A percentile compares a stretch with the other conserved stretches of the same genome.
phyloP scores from a whole-genome alignment of 306 rosid species.

The Cicer bijugum region DNA sequence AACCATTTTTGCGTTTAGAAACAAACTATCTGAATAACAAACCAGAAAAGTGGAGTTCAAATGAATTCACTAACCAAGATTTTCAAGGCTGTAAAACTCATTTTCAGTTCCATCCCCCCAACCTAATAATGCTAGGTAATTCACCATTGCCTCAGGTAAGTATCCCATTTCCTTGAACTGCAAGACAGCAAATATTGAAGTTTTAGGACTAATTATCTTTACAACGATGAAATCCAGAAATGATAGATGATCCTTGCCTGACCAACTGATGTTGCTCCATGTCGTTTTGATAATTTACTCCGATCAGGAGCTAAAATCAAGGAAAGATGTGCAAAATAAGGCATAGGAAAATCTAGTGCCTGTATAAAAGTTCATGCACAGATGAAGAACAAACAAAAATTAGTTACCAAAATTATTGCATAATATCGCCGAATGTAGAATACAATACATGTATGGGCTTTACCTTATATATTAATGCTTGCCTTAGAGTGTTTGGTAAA shows the following conservation, averaged over 20 bases:
- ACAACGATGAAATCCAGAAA: not conserved
- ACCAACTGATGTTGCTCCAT: slow-evolving; percentile 98
- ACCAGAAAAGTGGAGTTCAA: slow-evolving; percentile 25
- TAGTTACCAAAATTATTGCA: slow-evolving; percentile 35
- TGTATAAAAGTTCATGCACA: slow-evolving; percentile 46
- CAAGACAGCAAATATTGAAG: slow-evolving; percentile 39
- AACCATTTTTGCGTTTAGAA: slow-evolving; percentile 8
- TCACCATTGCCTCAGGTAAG: slow-evolving; percentile 88
- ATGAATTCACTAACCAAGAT: slow-evolving; percentile 74
- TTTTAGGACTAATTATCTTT: slow-evolving; percentile 31
- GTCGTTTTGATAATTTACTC: slow-evolving; percentile 95
- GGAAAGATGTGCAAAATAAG: slow-evolving; percentile 85
- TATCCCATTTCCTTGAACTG: slow-evolving; percentile 99
- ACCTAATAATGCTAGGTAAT: slow-evolving; percentile 93
- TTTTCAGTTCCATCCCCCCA: slow-evolving; percentile 99
- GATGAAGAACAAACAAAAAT: slow-evolving; percentile 29
- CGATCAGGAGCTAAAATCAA: slow-evolving; percentile 95
- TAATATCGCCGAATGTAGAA: too few relatives aligned
- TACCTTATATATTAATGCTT: slow-evolving; percentile 89
- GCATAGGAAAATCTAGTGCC: slow-evolving; percentile 86
- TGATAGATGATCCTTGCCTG: slow-evolving; percentile 57
- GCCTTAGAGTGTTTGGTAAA: slow-evolving; percentile 84
- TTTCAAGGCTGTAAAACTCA: slow-evolving; percentile 78
- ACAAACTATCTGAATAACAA: slow-evolving; percentile 8
- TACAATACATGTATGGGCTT: not conserved